Evolutionary conservation across 371 early-diverging fungal genomes (phyloP).

Genomic region (Phascolomyces articulosus): DNA sequence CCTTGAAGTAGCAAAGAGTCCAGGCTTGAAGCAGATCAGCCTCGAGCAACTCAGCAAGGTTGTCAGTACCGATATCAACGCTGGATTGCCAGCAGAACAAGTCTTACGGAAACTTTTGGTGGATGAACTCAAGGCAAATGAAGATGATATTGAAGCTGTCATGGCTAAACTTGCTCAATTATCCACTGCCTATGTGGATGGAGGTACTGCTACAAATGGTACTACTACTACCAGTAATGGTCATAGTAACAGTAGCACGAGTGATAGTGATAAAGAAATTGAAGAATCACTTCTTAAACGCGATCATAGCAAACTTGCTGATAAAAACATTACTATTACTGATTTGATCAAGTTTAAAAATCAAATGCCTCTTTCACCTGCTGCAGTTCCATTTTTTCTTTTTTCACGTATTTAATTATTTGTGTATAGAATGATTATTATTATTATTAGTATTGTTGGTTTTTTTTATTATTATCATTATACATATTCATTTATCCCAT

Average conservation of each 20-base stretch:
- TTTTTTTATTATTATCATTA: not conserved
- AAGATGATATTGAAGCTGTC: slow-evolving; percentile 22
- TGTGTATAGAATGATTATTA: not conserved
- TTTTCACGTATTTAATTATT: slow-evolving; percentile 27
- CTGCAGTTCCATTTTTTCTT: slow-evolving; percentile 54
- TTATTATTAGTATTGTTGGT: not conserved
- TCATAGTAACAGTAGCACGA: not conserved
- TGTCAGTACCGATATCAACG: slow-evolving; percentile 17
- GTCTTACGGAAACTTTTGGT: slow-evolving; percentile 18
- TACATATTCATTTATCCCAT: not conserved
- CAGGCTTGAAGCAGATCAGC: slow-evolving; percentile 2
- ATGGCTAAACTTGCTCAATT: slow-evolving; percentile 18
- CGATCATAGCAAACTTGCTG: slow-evolving; percentile 29
- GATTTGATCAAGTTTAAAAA: slow-evolving; percentile 63
- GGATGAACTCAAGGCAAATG: slow-evolving; percentile 23
- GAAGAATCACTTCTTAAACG: not conserved
- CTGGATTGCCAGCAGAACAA: slow-evolving; percentile 17
- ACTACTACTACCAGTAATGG: slow-evolving; percentile 1
- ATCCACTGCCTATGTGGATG: not conserved
- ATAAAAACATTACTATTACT: slow-evolving; percentile 41
- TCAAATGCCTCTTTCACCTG: slow-evolving; percentile 58
- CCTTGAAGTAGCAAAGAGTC: slow-evolving; percentile 3
- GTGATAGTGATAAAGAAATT: slow-evolving; percentile 13
- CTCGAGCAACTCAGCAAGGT: slow-evolving; percentile 16
- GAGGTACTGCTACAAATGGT: not conserved